A percentile compares a stretch with the other conserved stretches of the same genome.
Conservation (phyloP, 176 grass and related monocot species). For the Musa beccarii region DNA sequence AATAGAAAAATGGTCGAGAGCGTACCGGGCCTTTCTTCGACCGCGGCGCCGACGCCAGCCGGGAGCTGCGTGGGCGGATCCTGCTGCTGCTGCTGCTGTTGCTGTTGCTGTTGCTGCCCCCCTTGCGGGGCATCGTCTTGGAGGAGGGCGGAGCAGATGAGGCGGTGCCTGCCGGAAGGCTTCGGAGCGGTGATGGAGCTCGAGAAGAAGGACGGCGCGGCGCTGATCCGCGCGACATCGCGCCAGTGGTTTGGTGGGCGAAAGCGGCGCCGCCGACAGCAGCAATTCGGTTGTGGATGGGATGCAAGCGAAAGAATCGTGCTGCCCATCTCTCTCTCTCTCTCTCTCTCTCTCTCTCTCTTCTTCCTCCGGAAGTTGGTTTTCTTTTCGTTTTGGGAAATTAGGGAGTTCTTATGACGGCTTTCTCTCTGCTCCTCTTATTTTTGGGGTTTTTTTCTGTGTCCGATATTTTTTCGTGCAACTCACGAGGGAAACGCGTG, state of each 20-base stretch:
- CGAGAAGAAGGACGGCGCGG: neutral
- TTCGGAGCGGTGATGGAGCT: neutral
- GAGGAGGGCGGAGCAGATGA: neutral
- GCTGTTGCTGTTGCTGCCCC: neutral
- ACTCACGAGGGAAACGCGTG: no score
- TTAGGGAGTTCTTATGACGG: no score
- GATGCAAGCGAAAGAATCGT: neutral
- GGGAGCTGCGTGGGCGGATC: neutral
- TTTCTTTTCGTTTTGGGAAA: no score
- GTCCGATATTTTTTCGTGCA: no score
- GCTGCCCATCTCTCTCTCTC: neutral
- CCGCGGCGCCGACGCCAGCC: neutral
- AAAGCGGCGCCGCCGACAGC: neutral
- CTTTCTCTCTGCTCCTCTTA: no score
- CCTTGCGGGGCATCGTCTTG: neutral
- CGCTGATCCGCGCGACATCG: neutral
- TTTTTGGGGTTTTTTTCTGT: no score
- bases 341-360: neutral
- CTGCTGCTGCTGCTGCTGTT: neutral
- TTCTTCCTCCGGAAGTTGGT: no score
- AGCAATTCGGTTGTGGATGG: neutral
- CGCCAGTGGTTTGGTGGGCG: neutral
- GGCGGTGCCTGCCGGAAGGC: neutral
- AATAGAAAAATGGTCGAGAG: neutral
- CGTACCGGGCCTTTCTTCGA: neutral